Conservation (phyloP, 768 basidiomycete species). For the Exsudoporus frostii region DNA sequence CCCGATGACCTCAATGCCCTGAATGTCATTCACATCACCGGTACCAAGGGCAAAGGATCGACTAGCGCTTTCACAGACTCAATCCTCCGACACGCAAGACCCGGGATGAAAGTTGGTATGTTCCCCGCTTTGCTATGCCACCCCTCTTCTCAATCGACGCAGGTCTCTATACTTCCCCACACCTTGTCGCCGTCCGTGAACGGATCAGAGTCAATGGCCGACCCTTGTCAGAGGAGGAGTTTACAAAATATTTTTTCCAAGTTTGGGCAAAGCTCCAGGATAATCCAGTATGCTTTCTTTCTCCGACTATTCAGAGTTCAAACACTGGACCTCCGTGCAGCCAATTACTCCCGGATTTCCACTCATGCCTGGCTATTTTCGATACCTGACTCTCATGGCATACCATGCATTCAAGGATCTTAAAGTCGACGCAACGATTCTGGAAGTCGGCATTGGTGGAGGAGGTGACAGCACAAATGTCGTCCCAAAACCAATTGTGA, state of each 20-base stretch:
- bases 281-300: conserved; percentile 44
- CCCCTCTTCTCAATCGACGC: background rate
- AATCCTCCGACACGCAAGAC: conserved; percentile 70
- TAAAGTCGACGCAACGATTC: conserved; percentile 83
- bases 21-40: conserved; percentile 95
- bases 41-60: conserved; percentile 98
- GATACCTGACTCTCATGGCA: conserved; percentile 88
- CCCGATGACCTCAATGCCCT: conserved; percentile 78
- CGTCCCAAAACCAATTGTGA: conserved; percentile 85
- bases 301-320: background rate
- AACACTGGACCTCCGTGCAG: conserved; percentile 35
- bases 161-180: conserved; percentile 97
- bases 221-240: conserved; percentile 84
- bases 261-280: conserved; percentile 89
- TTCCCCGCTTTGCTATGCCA: background rate
- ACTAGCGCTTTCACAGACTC: conserved; percentile 92
- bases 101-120: conserved; percentile 81
- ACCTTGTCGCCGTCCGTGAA: conserved; percentile 93
- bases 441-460: conserved; percentile 97
- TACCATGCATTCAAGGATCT: conserved; percentile 84
- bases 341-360: conserved; percentile 45
- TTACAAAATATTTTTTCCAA: conserved; percentile 91
- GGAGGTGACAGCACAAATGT: conserved; percentile 94
- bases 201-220: conserved; percentile 90
- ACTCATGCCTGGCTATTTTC: conserved; percentile 90